phyloP scores from a whole-genome alignment of 768 basidiomycete species.

The Lyophyllum semitale region DNA sequence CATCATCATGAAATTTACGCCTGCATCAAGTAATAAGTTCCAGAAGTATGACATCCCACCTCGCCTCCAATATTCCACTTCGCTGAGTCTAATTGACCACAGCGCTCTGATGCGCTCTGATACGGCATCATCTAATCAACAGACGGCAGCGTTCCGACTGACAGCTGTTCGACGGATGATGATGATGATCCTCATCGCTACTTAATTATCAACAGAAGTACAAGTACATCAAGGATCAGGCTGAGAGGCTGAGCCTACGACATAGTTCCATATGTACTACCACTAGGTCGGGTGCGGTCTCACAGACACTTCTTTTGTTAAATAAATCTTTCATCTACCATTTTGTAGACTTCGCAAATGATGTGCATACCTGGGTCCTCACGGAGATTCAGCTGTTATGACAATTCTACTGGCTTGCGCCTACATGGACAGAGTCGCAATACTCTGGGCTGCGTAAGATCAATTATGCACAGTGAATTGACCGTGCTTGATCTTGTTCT shows the following conservation, averaged over 20 bases:
- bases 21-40: background rate
- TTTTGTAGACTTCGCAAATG: background rate
- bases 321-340: background rate
- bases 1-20: background rate
- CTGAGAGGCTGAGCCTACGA: background rate
- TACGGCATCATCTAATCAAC: background rate
- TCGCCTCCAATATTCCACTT: background rate
- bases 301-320: background rate
- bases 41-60: background rate
- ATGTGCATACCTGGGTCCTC: background rate
- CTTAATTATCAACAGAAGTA: too few relatives aligned
- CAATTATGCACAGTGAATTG: too few relatives aligned
- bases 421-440: too few relatives aligned
- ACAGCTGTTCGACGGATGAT: background rate
- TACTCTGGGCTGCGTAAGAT: too few relatives aligned
- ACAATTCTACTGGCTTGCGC: background rate
- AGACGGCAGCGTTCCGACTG: too few relatives aligned
- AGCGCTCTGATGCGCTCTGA: background rate
- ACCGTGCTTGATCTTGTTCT: too few relatives aligned
- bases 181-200: background rate
- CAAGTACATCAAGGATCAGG: background rate
- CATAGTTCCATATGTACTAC: background rate
- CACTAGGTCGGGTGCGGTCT: background rate
- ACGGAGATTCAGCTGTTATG: background rate
- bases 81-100: background rate